These are phyloP conservation scores for Decorospora gaudefroyi DNA, from an alignment of 2,329 filamentous ascomycete genomes.

Conservation along the genomic window DNA sequence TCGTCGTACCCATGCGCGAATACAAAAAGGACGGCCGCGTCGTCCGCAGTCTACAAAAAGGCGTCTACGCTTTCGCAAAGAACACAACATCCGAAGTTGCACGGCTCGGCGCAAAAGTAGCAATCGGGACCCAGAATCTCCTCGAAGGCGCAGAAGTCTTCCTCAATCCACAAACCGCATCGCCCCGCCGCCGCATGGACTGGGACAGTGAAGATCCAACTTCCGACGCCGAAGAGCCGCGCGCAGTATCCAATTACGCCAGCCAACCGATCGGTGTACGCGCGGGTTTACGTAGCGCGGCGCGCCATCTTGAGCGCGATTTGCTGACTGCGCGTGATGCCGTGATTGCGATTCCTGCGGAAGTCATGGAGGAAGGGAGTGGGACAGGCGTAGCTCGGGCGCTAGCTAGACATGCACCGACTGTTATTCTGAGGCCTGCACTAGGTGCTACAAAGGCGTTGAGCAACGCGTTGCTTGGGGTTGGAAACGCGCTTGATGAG, in stretches of 20 bases:
- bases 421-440: constrained; percentile 85
- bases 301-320: constrained; percentile 80
- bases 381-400: constrained; percentile 80
- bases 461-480: constrained; percentile 86
- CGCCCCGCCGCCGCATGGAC: constrained; percentile 31
- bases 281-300: constrained; percentile 82
- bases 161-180: constrained; percentile 54
- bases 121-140: constrained; percentile 91
- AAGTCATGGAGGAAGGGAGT: constrained; percentile 83
- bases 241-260: constrained; percentile 87
- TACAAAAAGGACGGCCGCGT: constrained; percentile 94
- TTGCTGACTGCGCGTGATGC: constrained; percentile 85
- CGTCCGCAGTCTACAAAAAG: constrained; percentile 88
- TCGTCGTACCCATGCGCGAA: constrained; percentile 87
- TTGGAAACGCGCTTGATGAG: constrained; percentile 88
- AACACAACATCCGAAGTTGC: constrained; percentile 95
- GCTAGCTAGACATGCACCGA: constrained; percentile 82
- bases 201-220: constrained; percentile 63
- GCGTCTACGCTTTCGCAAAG: constrained; percentile 84
- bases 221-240: constrained; percentile 69
- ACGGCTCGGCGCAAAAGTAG: constrained; percentile 89
- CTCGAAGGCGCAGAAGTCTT: constrained; percentile 87
- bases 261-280: constrained; percentile 90
- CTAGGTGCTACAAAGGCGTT: constrained; percentile 89
- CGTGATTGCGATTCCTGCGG: constrained; percentile 90